Evolutionary conservation across 192 early-diverging fungal species (phyloP), one percentile per base, ranked within the genome.

Genomic region (Umbelopsis vinacea): DNA sequence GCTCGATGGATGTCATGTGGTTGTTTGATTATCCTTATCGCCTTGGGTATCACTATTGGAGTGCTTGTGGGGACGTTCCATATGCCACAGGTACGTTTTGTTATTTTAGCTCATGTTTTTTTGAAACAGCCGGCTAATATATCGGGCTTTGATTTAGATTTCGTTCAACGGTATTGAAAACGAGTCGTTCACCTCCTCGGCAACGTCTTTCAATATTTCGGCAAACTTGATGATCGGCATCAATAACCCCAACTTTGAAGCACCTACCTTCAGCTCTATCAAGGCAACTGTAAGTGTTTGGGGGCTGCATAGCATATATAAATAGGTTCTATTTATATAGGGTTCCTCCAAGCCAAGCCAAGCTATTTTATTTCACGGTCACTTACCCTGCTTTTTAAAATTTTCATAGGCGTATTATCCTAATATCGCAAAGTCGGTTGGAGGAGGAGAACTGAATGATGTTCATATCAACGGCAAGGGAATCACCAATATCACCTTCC

Each of bases 391-490:
- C 15, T 15, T n/a, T 50, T 21, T 6, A n/a, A n/a, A n/a, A n/a
- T n/a, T 17, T 43, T 21, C 11, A 8, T 76, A 86, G 85, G 86
- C 86, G 14, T 87, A 80, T 69, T 87, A 87, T 70, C 86, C 86
- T 15, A 45, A 68, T 23, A 73, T 77, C 55, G 54, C 71, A 26
- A 50, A 81, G 5, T 69, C 79, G 35, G 76, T 87, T 22, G 86
- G 86, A 38, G 86, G 86, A 29, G 86, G 86, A 11, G 46, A 75
- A 22, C 17, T 81, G 43, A 71, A 67, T 29, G 22, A 87, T 21
- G 81, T 84, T n/a, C 52, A 77, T 4, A 85, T 87, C 53, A 72
- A 73, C 11, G 53, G 40, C 7, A 74, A 85, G 21, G 76, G 69
- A 6, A 71, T 67, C 24, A 81, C 72, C 47, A 74, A 67, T n/a